These are phyloP conservation scores for Epichloe bromicola DNA, from an alignment of 2,329 filamentous ascomycete species.

Conservation along the genomic window DNA sequence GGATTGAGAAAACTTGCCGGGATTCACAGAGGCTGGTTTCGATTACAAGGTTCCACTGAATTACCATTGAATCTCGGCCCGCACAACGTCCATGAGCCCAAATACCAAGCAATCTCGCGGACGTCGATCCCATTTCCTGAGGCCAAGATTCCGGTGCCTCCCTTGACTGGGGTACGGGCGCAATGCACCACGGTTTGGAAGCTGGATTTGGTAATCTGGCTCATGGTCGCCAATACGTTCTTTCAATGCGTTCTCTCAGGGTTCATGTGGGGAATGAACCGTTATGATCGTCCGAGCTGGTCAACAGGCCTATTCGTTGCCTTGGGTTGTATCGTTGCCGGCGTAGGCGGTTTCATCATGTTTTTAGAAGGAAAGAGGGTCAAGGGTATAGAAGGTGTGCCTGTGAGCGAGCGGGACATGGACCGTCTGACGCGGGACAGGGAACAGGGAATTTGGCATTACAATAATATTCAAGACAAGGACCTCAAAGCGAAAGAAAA, in stretches of 20 bases:
- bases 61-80: constrained; percentile 42
- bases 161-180: constrained; percentile 59
- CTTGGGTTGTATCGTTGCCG: constrained; percentile 57
- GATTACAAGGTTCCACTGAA: constrained; percentile 51
- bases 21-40: constrained; percentile 64
- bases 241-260: constrained; percentile 60
- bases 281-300: constrained; percentile 65
- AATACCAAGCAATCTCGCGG: constrained; percentile 23
- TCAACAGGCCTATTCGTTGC: constrained; percentile 68
- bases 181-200: constrained; percentile 59
- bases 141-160: constrained; percentile 48
- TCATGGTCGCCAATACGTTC: constrained; percentile 67
- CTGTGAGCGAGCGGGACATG: constrained; percentile 42
- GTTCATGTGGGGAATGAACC: constrained; percentile 74
- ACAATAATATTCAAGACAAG: constrained; percentile 28
- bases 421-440: constrained; percentile 37
- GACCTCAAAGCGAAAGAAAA: constrained; percentile 11
- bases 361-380: constrained; percentile 59
- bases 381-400: constrained; percentile 59
- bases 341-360: constrained; percentile 54
- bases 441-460: constrained; percentile 44
- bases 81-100: constrained; percentile 31
- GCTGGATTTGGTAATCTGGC: constrained; percentile 67
- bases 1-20: constrained; percentile 58
- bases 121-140: constrained; percentile 47